Percentiles rank a stretch among this genome's conserved stretches.
Evolutionary conservation across 2,329 filamentous ascomycete genomes (phyloP).

Genomic region (Diplodia scrobiculata): DNA sequence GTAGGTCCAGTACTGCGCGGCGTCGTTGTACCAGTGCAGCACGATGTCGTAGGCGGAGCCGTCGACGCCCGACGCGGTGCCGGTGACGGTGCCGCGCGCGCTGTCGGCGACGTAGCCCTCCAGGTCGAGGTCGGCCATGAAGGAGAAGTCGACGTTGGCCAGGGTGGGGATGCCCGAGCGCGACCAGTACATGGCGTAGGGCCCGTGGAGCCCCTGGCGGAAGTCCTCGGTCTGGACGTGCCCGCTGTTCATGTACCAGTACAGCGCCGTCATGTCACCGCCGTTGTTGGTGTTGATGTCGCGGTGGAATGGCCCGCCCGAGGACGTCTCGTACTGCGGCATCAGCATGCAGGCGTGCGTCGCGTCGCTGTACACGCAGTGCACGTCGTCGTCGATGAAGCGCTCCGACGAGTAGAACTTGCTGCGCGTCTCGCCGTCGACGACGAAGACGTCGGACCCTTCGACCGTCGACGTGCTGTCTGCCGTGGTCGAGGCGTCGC

Average conservation of each 20-base stretch:
- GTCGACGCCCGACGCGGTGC: slow-evolving; percentile 61
- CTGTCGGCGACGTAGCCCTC: slow-evolving; percentile 60
- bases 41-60: slow-evolving; percentile 57
- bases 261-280: slow-evolving; percentile 60
- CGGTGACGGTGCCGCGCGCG: slow-evolving; percentile 61
- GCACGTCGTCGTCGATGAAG: slow-evolving; percentile 69
- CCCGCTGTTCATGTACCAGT: slow-evolving; percentile 64
- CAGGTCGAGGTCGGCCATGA: slow-evolving; percentile 62
- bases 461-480: slow-evolving; percentile 58
- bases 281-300: slow-evolving; percentile 68
- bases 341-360: slow-evolving; percentile 65
- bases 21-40: slow-evolving; percentile 59
- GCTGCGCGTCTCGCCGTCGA: slow-evolving; percentile 64
- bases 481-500: slow-evolving; percentile 57
- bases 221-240: slow-evolving; percentile 61
- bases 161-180: slow-evolving; percentile 58
- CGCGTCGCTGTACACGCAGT: slow-evolving; percentile 60
- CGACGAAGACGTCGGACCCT: slow-evolving; percentile 56
- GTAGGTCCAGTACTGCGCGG: slow-evolving; percentile 67
- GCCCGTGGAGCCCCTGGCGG: slow-evolving; percentile 66
- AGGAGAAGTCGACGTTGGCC: slow-evolving; percentile 54
- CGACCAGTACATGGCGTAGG: slow-evolving; percentile 64
- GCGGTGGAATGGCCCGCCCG: slow-evolving; percentile 64
- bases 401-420: slow-evolving; percentile 71
- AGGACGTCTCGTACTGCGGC: slow-evolving; percentile 62